Conservation (phyloP, 2,329 filamentous ascomycete species). For the Pseudopithomyces maydicus region DNA sequence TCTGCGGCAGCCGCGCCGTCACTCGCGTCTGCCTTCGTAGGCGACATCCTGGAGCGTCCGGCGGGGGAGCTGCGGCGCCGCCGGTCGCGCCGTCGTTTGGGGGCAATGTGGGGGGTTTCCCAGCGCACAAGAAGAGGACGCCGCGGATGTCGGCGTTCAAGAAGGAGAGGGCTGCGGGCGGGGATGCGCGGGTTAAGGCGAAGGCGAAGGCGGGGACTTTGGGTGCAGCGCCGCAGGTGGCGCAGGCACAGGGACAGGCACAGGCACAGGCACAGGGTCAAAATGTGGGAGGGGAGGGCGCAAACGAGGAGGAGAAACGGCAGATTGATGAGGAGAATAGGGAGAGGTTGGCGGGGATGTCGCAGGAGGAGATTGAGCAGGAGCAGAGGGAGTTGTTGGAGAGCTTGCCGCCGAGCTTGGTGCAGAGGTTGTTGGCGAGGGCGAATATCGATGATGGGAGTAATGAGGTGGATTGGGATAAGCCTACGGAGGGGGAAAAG, state of each 20-base stretch:
- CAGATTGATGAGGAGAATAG: slow-evolving; percentile 85
- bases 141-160: slow-evolving; percentile 76
- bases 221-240: too few relatives aligned
- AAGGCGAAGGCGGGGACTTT: too few relatives aligned
- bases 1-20: slow-evolving; percentile 18
- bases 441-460: slow-evolving; percentile 74
- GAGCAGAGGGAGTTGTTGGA: slow-evolving; percentile 80
- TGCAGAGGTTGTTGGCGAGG: slow-evolving; percentile 76
- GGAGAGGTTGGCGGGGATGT: slow-evolving; percentile 76
- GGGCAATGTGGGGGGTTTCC: slow-evolving; percentile 72
- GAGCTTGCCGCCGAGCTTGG: slow-evolving; percentile 73
- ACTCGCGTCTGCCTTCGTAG: slow-evolving; percentile 58
- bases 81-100: slow-evolving; percentile 67
- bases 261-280: slow-evolving; percentile 19
- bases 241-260: too few relatives aligned
- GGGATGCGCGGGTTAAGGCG: slow-evolving; percentile 15
- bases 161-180: slow-evolving; percentile 59
- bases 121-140: slow-evolving; percentile 80
- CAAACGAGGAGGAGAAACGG: slow-evolving; percentile 66
- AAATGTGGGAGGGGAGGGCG: slow-evolving; percentile 45
- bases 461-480: slow-evolving; percentile 47
- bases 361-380: slow-evolving; percentile 76
- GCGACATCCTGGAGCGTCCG: slow-evolving; percentile 81
- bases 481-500: too few relatives aligned
- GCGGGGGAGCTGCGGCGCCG: slow-evolving; percentile 63